Percentiles rank a stretch among this genome's conserved stretches.
phyloP scores from a whole-genome alignment of 176 grass and related monocot species.

The Secale cereale region DNA sequence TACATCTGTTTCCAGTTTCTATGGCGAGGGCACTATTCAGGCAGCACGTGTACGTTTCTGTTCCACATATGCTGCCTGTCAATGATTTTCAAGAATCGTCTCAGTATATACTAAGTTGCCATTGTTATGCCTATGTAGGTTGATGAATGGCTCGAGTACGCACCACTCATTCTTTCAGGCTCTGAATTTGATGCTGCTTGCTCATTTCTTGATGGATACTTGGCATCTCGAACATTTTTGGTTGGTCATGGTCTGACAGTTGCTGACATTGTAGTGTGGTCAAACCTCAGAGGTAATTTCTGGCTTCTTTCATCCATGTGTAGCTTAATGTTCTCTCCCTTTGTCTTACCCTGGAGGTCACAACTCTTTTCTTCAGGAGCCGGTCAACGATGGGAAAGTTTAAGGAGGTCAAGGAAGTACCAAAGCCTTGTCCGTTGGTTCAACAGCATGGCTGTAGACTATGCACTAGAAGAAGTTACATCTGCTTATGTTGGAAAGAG shows the following conservation, averaged over 20 bases:
- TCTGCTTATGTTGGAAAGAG: constrained; percentile 80
- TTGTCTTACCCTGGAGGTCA: constrained; percentile 21
- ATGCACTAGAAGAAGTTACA: constrained; percentile 59
- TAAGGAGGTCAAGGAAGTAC: constrained; percentile 82
- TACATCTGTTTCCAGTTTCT: constrained; percentile 52
- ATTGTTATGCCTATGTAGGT: constrained; percentile 43
- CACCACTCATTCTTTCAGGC: constrained; percentile 47
- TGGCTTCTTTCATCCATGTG: not conserved
- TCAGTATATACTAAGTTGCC: constrained; percentile 12
- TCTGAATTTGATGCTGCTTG: constrained; percentile 73
- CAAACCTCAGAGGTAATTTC: constrained; percentile 66
- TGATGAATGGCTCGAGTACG: constrained; percentile 82
- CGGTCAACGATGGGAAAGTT: constrained; percentile 87
- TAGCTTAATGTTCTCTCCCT: not conserved
- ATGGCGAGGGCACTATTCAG: constrained; percentile 54
- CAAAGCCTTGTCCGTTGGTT: constrained; percentile 82
- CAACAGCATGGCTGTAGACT: constrained; percentile 44
- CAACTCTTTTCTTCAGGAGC: constrained; percentile 42
- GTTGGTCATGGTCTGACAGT: constrained; percentile 64
- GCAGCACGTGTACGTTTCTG: constrained; percentile 48
- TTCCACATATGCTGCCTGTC: not conserved
- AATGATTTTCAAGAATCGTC: not conserved
- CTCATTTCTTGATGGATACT: constrained; percentile 56
- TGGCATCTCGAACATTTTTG: constrained; percentile 59
- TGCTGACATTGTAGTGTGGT: constrained; percentile 69